Base-by-base conservation (phyloP, 176 grass and related monocot genomes). In the Eremochloa ophiuroides region DNA sequence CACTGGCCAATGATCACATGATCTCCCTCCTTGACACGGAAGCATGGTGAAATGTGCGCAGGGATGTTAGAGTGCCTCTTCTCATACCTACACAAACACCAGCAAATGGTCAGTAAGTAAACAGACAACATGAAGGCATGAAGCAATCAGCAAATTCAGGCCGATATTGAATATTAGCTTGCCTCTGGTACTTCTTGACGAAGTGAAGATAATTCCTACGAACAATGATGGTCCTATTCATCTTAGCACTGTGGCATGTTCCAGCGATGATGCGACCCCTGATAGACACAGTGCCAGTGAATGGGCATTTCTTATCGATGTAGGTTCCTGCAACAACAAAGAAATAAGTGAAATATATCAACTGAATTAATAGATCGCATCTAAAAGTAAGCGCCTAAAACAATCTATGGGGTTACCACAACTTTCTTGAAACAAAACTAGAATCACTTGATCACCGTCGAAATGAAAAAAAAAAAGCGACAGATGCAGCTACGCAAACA, bases 61-160 rank as follows among this genome's bases (percentile, higher is more conserved):
- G 82, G 82, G 82, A 84, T 84, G 48, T 84, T 84, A 50, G 82
- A 84, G 73, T 84, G 82, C 73, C 82, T 84, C 62, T 84, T 85
- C 75, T 85, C 83, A 17, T 79, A 79, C 66, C 83, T 85, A 62
- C 16, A 20, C 17, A 65, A 72, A 61, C 30, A 79, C 23, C 30
- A 79, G 17, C 1, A 63, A 64, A 50, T 28, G 1, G 17, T 11
- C 60, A 40, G 18, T 79, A 40, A 41, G 7, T 4, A 6, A 77
- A 39, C 16, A 76, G 16, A 4, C 6, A 70, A 1, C 13, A 22
- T 33, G 64, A 61, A 35, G 20, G 1, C 33, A 47, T 62, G 59
- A 7, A 29, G 13, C 26, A 29, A 7, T 35, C 29, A 62, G 14
- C 14, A 64, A 39, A 28, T 39, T 18, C 2, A 23, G n/a, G 30